Base-by-base conservation (phyloP, 2,329 filamentous ascomycete species). In the Orbilia ellipsospora region DNA sequence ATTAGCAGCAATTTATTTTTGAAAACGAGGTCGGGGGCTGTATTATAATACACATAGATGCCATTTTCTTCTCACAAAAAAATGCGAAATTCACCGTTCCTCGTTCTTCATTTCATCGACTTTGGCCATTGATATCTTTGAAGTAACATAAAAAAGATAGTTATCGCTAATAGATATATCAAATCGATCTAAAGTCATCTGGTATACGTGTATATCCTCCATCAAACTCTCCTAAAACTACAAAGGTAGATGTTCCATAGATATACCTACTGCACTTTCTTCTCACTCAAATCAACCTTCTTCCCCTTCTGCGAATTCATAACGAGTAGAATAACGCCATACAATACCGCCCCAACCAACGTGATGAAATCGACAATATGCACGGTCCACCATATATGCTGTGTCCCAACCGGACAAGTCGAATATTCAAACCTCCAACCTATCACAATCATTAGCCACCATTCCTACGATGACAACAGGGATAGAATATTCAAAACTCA, bases 321-420 rank as follows among this genome's bases (percentile, higher is more conserved):
- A 48, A 18, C 16, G 13, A 51, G 8, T 7, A 50, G 10, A 4
- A 68, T 48, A 45, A 60, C 7, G 15, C 44, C 54, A n/a, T 68
- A 68, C 36, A 15, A 28, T n/a, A 74, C 16, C 4, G 20, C 57
- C 3, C 65, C 7, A n/a, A 66, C 62, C 8, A 83, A 57, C 10
- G 82, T 82, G 23, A 88, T 79, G 1, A 93, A 78, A 80, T 93
- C 90, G 40, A 93, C 75, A 54, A 94, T 86, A 84, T 98, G 94
- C 4, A 95, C 89, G 3, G 88, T 86, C 95, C 95, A 99, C 95
- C 95, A 99, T 62, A 94, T 86, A 83, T 97, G 93, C 85, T 97
- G 94, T 23, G 89, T 88, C 0, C 95, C 95, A 42, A 96, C 83
- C 1, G 87, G 86, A 81, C 95, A 99, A 77, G 88, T 91, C 7